These are phyloP conservation scores for Clarkia xantiana DNA, from an alignment of 345 rosid species.

Conservation along the genomic window DNA sequence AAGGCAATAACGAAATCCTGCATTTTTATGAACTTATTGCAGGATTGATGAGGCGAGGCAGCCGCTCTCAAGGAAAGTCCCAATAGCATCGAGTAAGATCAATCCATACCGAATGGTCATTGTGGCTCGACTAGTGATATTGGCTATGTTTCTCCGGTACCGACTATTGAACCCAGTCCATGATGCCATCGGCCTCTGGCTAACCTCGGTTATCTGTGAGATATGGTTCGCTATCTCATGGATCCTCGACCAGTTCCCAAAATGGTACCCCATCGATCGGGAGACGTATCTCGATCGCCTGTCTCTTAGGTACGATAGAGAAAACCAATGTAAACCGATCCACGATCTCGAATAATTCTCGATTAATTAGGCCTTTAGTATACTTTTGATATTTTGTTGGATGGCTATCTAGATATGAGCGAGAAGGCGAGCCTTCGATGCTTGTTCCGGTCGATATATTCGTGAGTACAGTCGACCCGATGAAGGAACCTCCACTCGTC, in stretches of 20 bases:
- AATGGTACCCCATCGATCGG: slow-evolving; percentile 86
- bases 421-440: slow-evolving; percentile 81
- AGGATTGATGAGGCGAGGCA: slow-evolving; percentile 87
- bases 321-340: neutral
- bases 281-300: slow-evolving; percentile 88
- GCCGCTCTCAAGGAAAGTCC: slow-evolving; percentile 89
- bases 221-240: slow-evolving; percentile 94
- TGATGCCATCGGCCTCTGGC: slow-evolving; percentile 86
- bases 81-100: slow-evolving; percentile 86
- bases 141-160: slow-evolving; percentile 73
- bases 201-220: slow-evolving; percentile 77
- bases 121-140: slow-evolving; percentile 69
- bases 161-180: slow-evolving; percentile 76
- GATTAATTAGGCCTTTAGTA: neutral
- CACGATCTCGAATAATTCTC: neutral
- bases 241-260: slow-evolving; percentile 98
- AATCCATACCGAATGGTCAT: slow-evolving; percentile 91
- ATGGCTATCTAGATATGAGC: slow-evolving; percentile 40
- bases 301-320: slow-evolving; percentile 3
- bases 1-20: no score
- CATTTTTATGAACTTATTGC: slow-evolving; percentile 8
- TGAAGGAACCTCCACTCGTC: slow-evolving; percentile 98
- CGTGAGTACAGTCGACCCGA: slow-evolving; percentile 94
- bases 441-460: slow-evolving; percentile 78
- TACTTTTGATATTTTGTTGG: no score